Evolutionary conservation across 805 yeast species (phyloP), one percentile per base, ranked within the genome.

Genomic region (Candida andamanensis): DNA sequence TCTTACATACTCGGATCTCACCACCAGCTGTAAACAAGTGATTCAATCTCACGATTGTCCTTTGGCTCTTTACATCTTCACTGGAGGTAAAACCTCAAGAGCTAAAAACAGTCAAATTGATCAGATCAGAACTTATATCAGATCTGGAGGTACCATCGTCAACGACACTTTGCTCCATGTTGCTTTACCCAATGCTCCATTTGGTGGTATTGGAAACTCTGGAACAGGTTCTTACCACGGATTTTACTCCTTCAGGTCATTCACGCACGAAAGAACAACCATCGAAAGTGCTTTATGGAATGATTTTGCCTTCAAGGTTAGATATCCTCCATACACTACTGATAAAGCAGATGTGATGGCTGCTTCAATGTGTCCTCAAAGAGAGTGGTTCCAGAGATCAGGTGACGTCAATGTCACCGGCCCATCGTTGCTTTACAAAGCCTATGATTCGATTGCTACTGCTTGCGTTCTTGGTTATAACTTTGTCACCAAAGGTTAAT

Each of bases 191-290:
- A 67, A 69, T 29, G 74, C 85, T 3, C 97, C 97, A 16, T 90
- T 89, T 58, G 97, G 97, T 20, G 97, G 97, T 15, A 61, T 89
- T 35, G 96, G 97, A 10, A 52, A 52, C 11, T 85, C 95, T 0
- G 97, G 97, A 1, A 62, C 65, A 36, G 97, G 97, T 8, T 60
- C 70, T 20, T 87, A 86, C 58, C 96, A 87, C 51, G 95, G 96
- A 3, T 59, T 57, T 40, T 67, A 35, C 22, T 50, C 57, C 1
- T 66, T 49, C 56, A 45, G 56, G 19, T 66, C 82, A n/a, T 89
- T 89, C 50, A 72, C 86, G 2, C 95, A 85, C 54, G 74, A 74
- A 50, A 72, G 95, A 46, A 72, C 87, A 0, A 63, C 78, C 2
- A 51, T 84, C 42, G 71, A 66, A 29, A 85, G 81, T 52, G 78